These are phyloP conservation scores for Saturnispora sanitii DNA, from an alignment of 805 yeast species.

Conservation along the genomic window DNA sequence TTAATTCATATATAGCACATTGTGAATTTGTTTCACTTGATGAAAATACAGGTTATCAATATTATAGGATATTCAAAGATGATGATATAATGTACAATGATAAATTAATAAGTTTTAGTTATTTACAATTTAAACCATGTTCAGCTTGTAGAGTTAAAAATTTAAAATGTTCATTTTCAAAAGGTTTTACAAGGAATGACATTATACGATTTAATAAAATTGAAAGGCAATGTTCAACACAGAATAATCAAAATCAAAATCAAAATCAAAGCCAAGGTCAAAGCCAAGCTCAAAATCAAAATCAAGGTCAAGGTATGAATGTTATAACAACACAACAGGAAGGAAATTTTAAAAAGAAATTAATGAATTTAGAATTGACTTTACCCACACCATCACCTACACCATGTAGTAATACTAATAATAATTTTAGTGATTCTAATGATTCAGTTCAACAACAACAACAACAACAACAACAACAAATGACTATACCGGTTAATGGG, in stretches of 20 bases:
- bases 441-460: background rate
- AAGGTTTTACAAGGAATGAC: conserved; percentile 59
- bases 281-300: background rate
- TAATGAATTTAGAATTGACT: background rate
- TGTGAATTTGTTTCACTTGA: conserved; percentile 23
- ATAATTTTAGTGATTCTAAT: too few relatives aligned
- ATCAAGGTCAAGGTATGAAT: background rate
- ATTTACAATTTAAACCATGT: conserved; percentile 43
- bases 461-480: background rate
- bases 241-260: background rate
- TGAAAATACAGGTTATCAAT: conserved; percentile 18
- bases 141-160: conserved; percentile 41
- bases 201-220: conserved; percentile 32
- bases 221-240: conserved; percentile 14
- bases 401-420: too few relatives aligned
- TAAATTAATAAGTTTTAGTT: conserved; percentile 20
- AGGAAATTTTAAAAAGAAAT: too few relatives aligned
- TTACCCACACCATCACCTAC: background rate
- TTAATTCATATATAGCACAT: conserved; percentile 23
- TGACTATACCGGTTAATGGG: too few relatives aligned
- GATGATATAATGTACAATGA: conserved; percentile 11
- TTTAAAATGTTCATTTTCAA: conserved; percentile 44
- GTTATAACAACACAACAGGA: too few relatives aligned
- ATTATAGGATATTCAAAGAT: conserved; percentile 20
- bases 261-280: background rate